phyloP scores from a whole-genome alignment of 176 grass and related monocot species.

The Oryza nivara region DNA sequence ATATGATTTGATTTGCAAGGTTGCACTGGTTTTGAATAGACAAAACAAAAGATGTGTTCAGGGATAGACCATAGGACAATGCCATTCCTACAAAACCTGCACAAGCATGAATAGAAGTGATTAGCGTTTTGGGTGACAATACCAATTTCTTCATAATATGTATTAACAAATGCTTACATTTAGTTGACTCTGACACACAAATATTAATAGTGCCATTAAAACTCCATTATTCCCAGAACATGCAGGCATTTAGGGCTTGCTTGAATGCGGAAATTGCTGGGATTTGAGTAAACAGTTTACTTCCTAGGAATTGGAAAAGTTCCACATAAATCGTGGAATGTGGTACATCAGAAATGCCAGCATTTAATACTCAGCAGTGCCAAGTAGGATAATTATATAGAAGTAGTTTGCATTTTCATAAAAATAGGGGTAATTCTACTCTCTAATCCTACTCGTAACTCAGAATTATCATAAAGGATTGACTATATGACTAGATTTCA shows the following conservation, averaged over 20 bases:
- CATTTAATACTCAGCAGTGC: neutral
- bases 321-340: neutral
- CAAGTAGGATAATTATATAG: neutral
- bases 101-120: constrained; percentile 2
- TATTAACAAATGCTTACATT: neutral
- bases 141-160: neutral
- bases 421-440: neutral
- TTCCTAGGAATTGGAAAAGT: neutral
- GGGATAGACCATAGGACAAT: constrained; percentile 88
- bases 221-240: neutral
- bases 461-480: neutral
- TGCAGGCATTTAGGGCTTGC: neutral
- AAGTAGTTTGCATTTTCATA: neutral
- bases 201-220: constrained; percentile 5
- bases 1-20: constrained; percentile 84
- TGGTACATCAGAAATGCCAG: constrained; percentile 1
- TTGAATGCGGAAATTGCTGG: neutral
- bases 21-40: constrained; percentile 88
- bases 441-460: neutral
- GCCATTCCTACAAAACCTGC: constrained; percentile 96
- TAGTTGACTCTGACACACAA: neutral
- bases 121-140: constrained; percentile 18
- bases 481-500: neutral
- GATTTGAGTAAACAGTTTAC: neutral
- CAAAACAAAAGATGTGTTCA: constrained; percentile 72